These are phyloP conservation scores for Boletus bicolor DNA, from an alignment of 768 basidiomycete genomes.

Conservation along the genomic window DNA sequence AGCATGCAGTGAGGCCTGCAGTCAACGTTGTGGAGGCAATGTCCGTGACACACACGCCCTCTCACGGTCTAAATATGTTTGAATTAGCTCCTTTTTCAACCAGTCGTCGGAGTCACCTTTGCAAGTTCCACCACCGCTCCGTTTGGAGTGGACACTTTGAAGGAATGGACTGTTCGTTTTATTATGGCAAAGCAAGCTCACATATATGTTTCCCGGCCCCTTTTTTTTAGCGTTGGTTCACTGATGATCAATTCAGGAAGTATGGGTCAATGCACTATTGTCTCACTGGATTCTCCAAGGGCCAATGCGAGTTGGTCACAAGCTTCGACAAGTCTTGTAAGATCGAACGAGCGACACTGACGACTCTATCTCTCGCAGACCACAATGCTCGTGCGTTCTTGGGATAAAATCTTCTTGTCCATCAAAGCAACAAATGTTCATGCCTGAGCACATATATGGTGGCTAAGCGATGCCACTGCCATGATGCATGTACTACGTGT, in stretches of 20 bases:
- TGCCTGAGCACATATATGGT: not conserved
- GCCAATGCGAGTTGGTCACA: not conserved
- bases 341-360: too few species aligned
- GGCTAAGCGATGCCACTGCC: too few species aligned
- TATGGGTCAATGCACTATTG: not conserved
- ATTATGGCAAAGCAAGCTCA: not conserved
- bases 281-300: slow-evolving; percentile 2
- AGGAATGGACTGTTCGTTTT: not conserved
- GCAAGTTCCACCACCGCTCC: not conserved
- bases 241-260: not conserved
- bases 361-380: not conserved
- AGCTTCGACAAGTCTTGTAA: not conserved
- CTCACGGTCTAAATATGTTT: slow-evolving; percentile 27
- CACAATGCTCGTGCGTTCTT: not conserved
- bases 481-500: too few species aligned
- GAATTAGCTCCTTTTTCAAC: slow-evolving; percentile 18
- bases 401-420: too few species aligned
- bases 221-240: not conserved
- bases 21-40: slow-evolving; percentile 24
- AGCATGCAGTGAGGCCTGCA: slow-evolving; percentile 12
- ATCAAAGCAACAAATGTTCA: not conserved
- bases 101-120: not conserved
- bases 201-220: not conserved
- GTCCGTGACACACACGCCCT: slow-evolving; percentile 12
- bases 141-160: not conserved